Evolutionary conservation across 2,329 filamentous ascomycete genomes (phyloP), one percentile per base, ranked within the genome.

Genomic region (Trichoderma harzianum): DNA sequence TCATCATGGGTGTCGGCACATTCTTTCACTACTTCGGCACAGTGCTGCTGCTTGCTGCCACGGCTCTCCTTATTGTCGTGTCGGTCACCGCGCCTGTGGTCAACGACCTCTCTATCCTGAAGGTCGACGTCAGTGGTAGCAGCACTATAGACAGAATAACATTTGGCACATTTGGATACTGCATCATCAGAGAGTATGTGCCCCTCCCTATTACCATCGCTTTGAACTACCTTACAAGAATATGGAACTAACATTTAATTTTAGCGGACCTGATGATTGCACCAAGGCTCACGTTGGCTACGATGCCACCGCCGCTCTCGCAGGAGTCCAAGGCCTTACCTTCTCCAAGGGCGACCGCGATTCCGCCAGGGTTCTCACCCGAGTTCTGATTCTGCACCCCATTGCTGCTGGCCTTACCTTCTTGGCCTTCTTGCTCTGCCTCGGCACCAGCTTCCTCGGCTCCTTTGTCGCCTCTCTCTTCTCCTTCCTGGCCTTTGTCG

Each of bases 101-200:
- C 75, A 82, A 88, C 75, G 75, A 85, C 74, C 82, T 90, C 57
- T 81, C 84, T 58, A 80, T 91, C 47, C 78, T 91, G 70, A 85
- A 83, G 71, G 84, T 91, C 72, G 80, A 83, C 64, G 80, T 90
- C 57, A 81, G 83, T 74, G 39, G 36, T 7, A 75, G 77, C 30
- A 79, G 78, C 11, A 72, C 75, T 26, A 78, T 74, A 5, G 77
- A 80, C 30, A 76, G 83, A 12, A 79, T 90, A 39, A 83, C 81
- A 3, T 90, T 89, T 78, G 89, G 89, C 58, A 88, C 87, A 0
- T 91, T 90, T 80, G 89, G 89, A 8, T 88, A 86, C 78, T 91
- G 89, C 77, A 75, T 81, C 36, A 74, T 74, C 62, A 74, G 75
- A 61, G 43, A 28, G 75, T 81, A 76, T 74, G 78, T 72, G 3